Base-by-base conservation (phyloP, 345 rosid species). In the Aquilaria malaccensis region DNA sequence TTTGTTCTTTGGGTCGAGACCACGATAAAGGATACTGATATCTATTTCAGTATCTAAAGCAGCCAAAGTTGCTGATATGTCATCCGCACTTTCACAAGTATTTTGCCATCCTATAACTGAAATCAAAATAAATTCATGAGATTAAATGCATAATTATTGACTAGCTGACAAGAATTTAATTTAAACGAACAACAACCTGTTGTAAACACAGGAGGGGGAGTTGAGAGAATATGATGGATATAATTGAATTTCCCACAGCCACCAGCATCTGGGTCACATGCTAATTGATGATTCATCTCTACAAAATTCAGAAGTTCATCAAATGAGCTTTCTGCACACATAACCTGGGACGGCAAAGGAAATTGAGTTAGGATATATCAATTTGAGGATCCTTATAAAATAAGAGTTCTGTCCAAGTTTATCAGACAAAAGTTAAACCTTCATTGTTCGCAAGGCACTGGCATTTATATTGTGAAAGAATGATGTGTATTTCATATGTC, bases 61-160 rank as follows among this genome's bases (percentile, higher is more conserved):
- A 50, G 88, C 79, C 73, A 94, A 72, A 47, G 99, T 94, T 63
- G 89, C 96, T 65, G 77, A 79, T 74, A 94, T 90, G 77, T 94
- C 93, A 59, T 82, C 82, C 50, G 79, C 86, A 69, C 70, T 81
- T 77, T 94, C 99, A 37, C 96, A 82, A 49, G 99, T 86, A 66
- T 82, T 90, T 80, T 88, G 93, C 99, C 99, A 94, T 67, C 99
- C 99, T 61, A 94, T 66, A 76, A 94, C 97, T 94, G 83, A 81
- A 76, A 78, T 55, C 57, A 70, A 66, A 69, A 51, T 43, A 37
- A 48, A 55, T 37, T 32, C 10, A 45, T 2, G 48, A 11, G 45
- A 50, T 60, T 41, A 14, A 12, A 11, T 62, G n/a, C 29, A 63
- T 33, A 61, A 69, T 32, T 29, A 59, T 45, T 66, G 13, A 52